Conservation (phyloP, 2,329 filamentous ascomycete genomes). For the Calonectria henricotiae region DNA sequence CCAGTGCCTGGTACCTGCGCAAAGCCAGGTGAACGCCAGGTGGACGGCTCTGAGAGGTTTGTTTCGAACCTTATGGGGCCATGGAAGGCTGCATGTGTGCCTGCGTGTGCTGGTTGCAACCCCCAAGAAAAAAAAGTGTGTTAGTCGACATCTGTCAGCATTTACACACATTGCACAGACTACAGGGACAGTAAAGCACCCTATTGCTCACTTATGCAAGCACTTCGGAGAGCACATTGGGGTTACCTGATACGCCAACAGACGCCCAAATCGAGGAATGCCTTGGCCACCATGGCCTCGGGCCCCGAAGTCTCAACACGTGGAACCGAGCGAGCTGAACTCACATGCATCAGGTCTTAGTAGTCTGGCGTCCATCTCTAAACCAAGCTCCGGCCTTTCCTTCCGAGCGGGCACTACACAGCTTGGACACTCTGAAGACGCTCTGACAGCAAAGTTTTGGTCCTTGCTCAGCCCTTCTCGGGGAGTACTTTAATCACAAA, state of each 20-base stretch:
- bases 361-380: conserved; percentile 13
- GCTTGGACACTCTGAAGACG: conserved; percentile 15
- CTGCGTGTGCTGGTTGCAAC: conserved; percentile 28
- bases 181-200: conserved; percentile 8
- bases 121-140: conserved; percentile 2
- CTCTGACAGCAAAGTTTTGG: conserved; percentile 7
- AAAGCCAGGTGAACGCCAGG: conserved; percentile 61
- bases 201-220: conserved; percentile 23
- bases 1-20: conserved; percentile 63
- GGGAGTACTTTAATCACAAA: conserved; percentile 8
- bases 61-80: conserved; percentile 44
- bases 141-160: conserved; percentile 8
- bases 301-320: conserved; percentile 5
- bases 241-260: conserved; percentile 12
- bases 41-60: conserved; percentile 60
- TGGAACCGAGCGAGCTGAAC: conserved; percentile 6
- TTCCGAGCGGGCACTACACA: conserved; percentile 1
- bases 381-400: background rate
- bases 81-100: conserved; percentile 24
- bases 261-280: background rate
- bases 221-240: conserved; percentile 25
- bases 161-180: background rate
- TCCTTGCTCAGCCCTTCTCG: background rate
- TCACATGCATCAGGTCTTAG: conserved; percentile 19
- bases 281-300: background rate